Percentiles rank a stretch among this genome's conserved stretches.
These are phyloP conservation scores for Cyclocybe cylindracea DNA, from an alignment of 768 basidiomycete species.

Conservation along the genomic window DNA sequence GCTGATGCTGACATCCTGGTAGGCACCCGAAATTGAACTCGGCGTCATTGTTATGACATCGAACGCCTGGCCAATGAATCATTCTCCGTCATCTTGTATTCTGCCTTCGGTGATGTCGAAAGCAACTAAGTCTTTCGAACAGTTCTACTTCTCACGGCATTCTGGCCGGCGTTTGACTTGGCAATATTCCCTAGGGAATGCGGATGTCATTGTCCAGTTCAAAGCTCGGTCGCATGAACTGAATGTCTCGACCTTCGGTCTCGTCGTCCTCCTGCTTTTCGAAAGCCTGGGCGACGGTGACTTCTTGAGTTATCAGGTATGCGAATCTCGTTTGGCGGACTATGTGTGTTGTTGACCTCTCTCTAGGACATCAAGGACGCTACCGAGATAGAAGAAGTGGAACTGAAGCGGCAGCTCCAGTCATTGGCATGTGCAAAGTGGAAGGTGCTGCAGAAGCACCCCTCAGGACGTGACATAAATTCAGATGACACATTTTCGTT, in stretches of 20 bases:
- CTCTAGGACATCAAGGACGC: conserved; percentile 79
- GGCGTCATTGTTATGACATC: conserved; percentile 94
- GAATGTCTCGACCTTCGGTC: conserved; percentile 87
- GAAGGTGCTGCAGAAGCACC: conserved; percentile 90
- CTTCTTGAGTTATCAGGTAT: conserved; percentile 74
- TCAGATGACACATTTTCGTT: conserved; percentile 84
- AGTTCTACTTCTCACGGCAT: conserved; percentile 88
- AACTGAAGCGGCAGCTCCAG: conserved; percentile 91
- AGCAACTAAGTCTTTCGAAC: conserved; percentile 77
- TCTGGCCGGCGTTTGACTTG: conserved; percentile 89
- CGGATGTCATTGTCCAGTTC: conserved; percentile 85
- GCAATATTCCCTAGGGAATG: conserved; percentile 89
- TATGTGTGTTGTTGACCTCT: conserved; percentile 1
- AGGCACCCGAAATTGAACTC: conserved; percentile 80
- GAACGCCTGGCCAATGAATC: conserved; percentile 92
- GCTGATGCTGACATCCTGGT: conserved; percentile 6
- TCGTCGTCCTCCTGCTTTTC: conserved; percentile 88
- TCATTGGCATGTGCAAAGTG: conserved; percentile 94
- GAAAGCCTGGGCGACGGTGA: conserved; percentile 70
- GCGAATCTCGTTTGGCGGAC: conserved; percentile 17
- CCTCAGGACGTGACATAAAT: conserved; percentile 81
- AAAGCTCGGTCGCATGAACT: conserved; percentile 81
- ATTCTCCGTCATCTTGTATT: conserved; percentile 61
- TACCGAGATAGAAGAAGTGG: conserved; percentile 71
- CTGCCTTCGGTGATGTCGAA: conserved; percentile 66